Base-by-base conservation (phyloP, 306 rosid species). In the Casuarina cunninghamiana region DNA sequence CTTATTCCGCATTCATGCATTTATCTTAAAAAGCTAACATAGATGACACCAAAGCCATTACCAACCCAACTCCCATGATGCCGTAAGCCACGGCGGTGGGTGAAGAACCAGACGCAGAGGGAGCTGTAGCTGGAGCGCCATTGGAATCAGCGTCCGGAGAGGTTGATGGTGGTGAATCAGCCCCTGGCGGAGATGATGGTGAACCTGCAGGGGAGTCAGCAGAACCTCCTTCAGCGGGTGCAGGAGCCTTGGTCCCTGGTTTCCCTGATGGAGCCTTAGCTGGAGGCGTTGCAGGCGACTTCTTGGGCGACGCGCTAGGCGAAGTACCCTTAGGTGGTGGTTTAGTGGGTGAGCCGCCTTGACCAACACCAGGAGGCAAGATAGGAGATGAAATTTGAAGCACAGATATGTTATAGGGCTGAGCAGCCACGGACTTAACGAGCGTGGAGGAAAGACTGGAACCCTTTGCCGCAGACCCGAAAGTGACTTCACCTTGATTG, bases 401-500 rank as follows among this genome's bases (percentile, higher is more conserved):
- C 9, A 93, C 80, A 15, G 93, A 87, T 74, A 93, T 63, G 54
- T 84, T 87, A 72, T 72, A 83, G 1, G 93, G 86, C 60, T 87
- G 72, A n/a, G 86, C 5, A 0, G 13, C 53, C 8, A 88, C 87
- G 2, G 86, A 61, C 21, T 41, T 71, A 7, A 88, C 91, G 17
- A 92, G 67, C 15, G 63, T 54, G 2, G 83, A 3, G 46, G 77
- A 11, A 3, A 55, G 0, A 0, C 57, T 6, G 0, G 85, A 62
- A 1, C 88, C 89, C 5, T 70, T 37, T 1, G 9, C 87, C 1
- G 90, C 88, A 0, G 96, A 81, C 0, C 86, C 83, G 6, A 93
- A 88, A 0, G 88, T 80, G 0, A 85, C 41, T 54, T 85, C 89
- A 0, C 94, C 94, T 26, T 88, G 89, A 26, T 73, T 60, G 16